Evolutionary conservation across 108 stramenopile genomes (phyloP).

Genomic region (Pseudonitzschia pungens): DNA sequence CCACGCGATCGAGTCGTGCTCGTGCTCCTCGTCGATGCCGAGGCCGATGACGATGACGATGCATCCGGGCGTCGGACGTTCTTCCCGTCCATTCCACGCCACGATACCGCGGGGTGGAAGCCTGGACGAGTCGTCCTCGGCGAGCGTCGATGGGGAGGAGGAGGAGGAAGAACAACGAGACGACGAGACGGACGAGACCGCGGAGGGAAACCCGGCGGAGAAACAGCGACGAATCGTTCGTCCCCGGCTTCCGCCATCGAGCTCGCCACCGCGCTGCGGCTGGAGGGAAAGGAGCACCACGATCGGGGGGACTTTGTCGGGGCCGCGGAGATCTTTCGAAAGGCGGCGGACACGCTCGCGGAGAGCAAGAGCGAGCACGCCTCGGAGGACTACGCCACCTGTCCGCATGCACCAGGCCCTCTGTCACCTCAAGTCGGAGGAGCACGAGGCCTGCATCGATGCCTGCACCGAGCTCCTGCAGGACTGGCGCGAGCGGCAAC

Average conservation of each 20-base stretch:
- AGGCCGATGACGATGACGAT: neutral
- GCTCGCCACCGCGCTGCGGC: slow-evolving; percentile 42
- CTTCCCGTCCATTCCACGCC: neutral
- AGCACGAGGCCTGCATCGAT: slow-evolving; percentile 51
- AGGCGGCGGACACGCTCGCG: slow-evolving; percentile 50
- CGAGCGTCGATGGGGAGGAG: neutral
- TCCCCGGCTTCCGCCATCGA: slow-evolving; percentile 1
- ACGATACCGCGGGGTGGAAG: neutral
- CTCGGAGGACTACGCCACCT: slow-evolving; percentile 68
- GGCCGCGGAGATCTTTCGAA: slow-evolving; percentile 52
- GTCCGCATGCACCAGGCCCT: slow-evolving; percentile 83
- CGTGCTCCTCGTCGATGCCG: too few species aligned
- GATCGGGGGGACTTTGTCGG: slow-evolving; percentile 54
- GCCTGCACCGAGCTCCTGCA: slow-evolving; percentile 66
- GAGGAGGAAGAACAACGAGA: neutral
- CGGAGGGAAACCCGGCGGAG: neutral
- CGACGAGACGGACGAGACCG: neutral
- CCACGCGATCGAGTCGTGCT: neutral
- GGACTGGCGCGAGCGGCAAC: slow-evolving; percentile 1
- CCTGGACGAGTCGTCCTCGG: neutral
- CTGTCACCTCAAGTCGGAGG: slow-evolving; percentile 69
- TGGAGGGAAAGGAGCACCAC: slow-evolving; percentile 52
- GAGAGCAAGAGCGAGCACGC: slow-evolving; percentile 6
- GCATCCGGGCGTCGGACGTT: too few species aligned
- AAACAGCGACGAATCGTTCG: neutral